Evolutionary conservation across 768 basidiomycete genomes (phyloP), one percentile per base, ranked within the genome.

Genomic region (Leucocoprinus birnbaumii): DNA sequence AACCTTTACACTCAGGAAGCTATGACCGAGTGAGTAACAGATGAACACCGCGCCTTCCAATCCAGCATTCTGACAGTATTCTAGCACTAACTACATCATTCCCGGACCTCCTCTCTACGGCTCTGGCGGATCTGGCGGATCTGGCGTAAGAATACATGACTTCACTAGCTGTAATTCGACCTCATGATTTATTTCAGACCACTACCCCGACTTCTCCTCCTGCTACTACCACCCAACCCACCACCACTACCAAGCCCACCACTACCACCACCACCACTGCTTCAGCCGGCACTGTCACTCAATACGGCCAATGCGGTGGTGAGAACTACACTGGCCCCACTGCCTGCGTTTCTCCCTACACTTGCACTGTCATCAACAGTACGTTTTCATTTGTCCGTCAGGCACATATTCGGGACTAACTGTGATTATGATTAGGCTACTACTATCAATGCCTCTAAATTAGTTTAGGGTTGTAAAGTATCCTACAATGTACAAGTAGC

Each of bases 41-140:
- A 37, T 34, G n/a, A 13, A 31, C 5, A 18, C 11, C n/a, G n/a
- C n/a, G n/a, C 19, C 18, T 21, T 11, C n/a, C 8, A 18, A 34
- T 2, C 4, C 22, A 27, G 45, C 3, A 27, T 34, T 44, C 43
- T 34, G 21, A 43, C 13, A 26, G 19, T 51, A 16, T 37, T 38
- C 11, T 51, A 66, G 65, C 51, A 73, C 71, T n/a, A 73, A 66
- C 24, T 78, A 79, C 62, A 54, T 62, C 7, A 76, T 79, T 49
- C 76, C 76, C 3, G 74, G 76, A 21, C 76, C 77, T 18, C 71
- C 76, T 41, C 73, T 82, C 18, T 82, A 79, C 64, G 77, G 72
- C 24, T 48, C 47, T 3, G 18, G 31, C 13, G 65, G 50, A 8
- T n/a, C 47, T 18, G 53, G n/a, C 31, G 31, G 5, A 31, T 31